Evolutionary conservation across 2,329 filamentous ascomycete species (phyloP), one percentile per base, ranked within the genome.

Genomic region (Aspergillus pseudoviridinutans): DNA sequence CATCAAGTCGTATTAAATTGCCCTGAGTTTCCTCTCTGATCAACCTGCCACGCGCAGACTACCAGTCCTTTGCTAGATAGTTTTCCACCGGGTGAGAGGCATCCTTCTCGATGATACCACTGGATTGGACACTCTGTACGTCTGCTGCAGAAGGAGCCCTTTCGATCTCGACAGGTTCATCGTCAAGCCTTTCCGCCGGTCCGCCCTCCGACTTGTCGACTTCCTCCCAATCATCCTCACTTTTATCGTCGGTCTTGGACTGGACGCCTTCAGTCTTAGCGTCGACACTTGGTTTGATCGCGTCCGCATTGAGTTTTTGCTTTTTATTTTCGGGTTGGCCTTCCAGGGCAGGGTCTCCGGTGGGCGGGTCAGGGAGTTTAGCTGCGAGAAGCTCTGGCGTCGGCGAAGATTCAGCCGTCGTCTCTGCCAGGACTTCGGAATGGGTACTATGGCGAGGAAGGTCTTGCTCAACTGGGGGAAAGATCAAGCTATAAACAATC

Each of bases 301-400:
- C 35, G 12, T 52, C 54, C 41, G 59, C 17, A 9, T 71, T 65
- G 42, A 66, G 66, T 71, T 79, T 83, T 61, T 74, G 74, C 68
- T 78, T 81, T 70, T 83, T 82, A 49, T 73, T 58, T 14, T 75
- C 74, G 22, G 77, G 75, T 64, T 80, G 68, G 25, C 72, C 76
- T n/a, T 73, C 65, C 38, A 75, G 67, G n/a, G 68, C 68, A 4
- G 79, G 80, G 49, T 81, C 78, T 41, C 72, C 64, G 10, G 76
- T 80, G 3, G 80, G 79, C 17, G 77, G 74, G 62, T 82, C 77
- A 29, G 80, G 80, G 14, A 83, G 74, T 58, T 73, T 72, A 7
- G 76, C 72, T 14, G 76, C 74, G 50, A 79, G 67, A n/a, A 60
- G 54, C 50, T 65, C 64, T 10, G 65, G 63, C 4, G 65, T 67